Evolutionary conservation across 805 yeast genomes (phyloP).

Genomic region (Candida pseudoglaebosa): DNA sequence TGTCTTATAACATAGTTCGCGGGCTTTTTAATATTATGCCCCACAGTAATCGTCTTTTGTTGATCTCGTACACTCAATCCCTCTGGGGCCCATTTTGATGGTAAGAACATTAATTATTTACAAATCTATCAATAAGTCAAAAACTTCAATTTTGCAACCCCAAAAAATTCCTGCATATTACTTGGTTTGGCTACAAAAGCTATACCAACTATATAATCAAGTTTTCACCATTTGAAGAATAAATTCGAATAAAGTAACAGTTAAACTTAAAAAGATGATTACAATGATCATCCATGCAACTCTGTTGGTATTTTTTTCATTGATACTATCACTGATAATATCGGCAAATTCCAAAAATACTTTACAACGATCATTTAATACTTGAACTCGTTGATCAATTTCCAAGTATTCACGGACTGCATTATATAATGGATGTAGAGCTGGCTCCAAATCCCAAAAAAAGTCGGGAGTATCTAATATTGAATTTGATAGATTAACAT

Average conservation of each 20-base stretch:
- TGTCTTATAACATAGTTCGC: constrained; percentile 19
- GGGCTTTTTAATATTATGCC: constrained; percentile 16
- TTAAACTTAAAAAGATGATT: constrained; percentile 72
- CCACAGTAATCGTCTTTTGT: constrained; percentile 22
- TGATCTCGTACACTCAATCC: constrained; percentile 27
- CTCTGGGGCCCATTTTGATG: constrained; percentile 36
- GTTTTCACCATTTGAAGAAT: constrained; percentile 42
- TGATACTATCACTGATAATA: constrained; percentile 88
- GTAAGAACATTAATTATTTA: constrained; percentile 16
- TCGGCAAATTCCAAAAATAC: constrained; percentile 92
- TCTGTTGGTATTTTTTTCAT: constrained; percentile 86
- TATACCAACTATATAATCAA: neutral
- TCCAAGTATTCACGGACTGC: constrained; percentile 92
- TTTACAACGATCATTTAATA: constrained; percentile 87
- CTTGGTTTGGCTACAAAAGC: constrained; percentile 3
- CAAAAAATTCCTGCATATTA: neutral
- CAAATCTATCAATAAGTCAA: neutral
- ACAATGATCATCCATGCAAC: constrained; percentile 87
- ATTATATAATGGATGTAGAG: constrained; percentile 83
- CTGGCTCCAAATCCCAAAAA: constrained; percentile 94
- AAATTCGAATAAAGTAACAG: constrained; percentile 72
- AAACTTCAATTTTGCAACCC: neutral
- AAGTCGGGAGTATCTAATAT: constrained; percentile 94
- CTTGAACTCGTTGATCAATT: constrained; percentile 92
- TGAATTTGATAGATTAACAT: constrained; percentile 86